Base-by-base conservation (phyloP, 192 early-diverging fungal genomes). In the Lunasporangiospora selenospora region DNA sequence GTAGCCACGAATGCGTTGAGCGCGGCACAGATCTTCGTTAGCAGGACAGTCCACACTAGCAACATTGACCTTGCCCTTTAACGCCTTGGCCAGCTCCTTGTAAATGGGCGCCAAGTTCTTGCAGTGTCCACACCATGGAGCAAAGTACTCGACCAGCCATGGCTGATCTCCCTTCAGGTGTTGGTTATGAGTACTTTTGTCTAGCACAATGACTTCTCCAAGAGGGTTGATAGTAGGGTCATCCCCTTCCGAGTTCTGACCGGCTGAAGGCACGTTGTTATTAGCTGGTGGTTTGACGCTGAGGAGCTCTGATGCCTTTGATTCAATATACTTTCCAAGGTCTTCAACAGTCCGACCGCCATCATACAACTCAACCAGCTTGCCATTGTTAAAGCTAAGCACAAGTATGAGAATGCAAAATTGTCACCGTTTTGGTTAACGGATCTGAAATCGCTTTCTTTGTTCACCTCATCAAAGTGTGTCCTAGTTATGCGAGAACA, bases 51-150 rank as follows among this genome's bases (percentile, higher is more conserved):
- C 91, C 24, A 98, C 88, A 53, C 89, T 80, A 31, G 87, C 96
- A 24, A 97, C 77, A 64, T 95, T 95, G 55, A 95, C 82, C 31
- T 81, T 79, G 30, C 88, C 85, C 54, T 85, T 80, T 43, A 92
- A 47, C 15, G 62, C 63, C 12, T 69, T 69, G 13, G 85, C 92
- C 48, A 98, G 65, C 40, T 89, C 65, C 9, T 83, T 83, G 85
- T 92, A 97, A 18, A 83, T 80, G 0, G 95, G 95, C 6, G 88
- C 90, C 65, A 98, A 84, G 2, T 80, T 76, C 78, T 94, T 84
- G 81, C 95, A 98, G 75, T 96, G 94, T 19, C 81, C 71, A 65
- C 93, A 95, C 92, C 91, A 94, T 9, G 94, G 94, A 18, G 94
- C 92, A 75, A 90, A 92, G 76, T 95, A 95, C 77, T 93, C 84